These are phyloP conservation scores for Anethum foeniculum DNA, from an alignment of 140 eudicot genomes.

Conservation along the genomic window DNA sequence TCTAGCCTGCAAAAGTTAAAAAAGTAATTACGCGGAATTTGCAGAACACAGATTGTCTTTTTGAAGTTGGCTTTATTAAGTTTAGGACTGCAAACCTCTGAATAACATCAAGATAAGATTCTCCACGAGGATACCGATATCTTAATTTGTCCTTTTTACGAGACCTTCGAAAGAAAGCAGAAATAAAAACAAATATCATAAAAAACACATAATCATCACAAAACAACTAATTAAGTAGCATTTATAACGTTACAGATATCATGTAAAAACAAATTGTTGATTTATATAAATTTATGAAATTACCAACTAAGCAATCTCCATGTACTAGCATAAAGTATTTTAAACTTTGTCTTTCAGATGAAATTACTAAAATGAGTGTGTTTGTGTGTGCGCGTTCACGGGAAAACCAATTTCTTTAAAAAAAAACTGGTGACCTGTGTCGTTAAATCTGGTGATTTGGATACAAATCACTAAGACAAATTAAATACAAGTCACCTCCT, in stretches of 20 bases:
- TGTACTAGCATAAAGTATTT: neutral
- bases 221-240: neutral
- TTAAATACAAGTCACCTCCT: neutral
- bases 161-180: conserved; percentile 40
- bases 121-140: conserved; percentile 98
- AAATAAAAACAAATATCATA: neutral
- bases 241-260: neutral
- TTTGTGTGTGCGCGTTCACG: no score
- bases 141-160: conserved; percentile 94
- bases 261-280: neutral
- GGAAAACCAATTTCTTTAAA: neutral
- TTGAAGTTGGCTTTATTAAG: neutral
- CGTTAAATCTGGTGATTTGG: neutral
- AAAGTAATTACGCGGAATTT: neutral
- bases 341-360: neutral
- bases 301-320: neutral
- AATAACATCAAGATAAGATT: conserved; percentile 93
- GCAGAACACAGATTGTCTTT: neutral
- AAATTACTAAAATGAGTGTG: no score
- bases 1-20: conserved; percentile 51
- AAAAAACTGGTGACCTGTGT: neutral
- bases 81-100: conserved; percentile 60
- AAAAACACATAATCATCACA: neutral
- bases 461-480: neutral
- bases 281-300: neutral